Evolutionary conservation across 1,284 basidiomycete genomes (phyloP).

Genomic region (Mrakiaceae sp.): DNA sequence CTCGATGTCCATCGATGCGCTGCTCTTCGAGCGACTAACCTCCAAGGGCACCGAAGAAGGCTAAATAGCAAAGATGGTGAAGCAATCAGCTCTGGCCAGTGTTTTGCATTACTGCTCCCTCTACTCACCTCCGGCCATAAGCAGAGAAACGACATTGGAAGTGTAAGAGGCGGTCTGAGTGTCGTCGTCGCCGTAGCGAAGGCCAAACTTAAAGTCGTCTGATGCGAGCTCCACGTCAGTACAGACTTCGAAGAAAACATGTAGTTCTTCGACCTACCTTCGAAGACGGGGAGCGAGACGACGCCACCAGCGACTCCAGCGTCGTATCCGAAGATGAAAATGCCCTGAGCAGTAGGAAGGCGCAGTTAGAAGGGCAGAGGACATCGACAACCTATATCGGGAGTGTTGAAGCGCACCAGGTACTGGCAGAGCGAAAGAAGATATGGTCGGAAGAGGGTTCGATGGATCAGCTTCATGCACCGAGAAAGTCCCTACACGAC

Average conservation of each 20-base stretch:
- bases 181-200: not conserved
- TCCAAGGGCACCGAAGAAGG: constrained; percentile 61
- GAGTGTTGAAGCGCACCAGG: too few relatives aligned
- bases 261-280: not conserved
- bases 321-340: not conserved
- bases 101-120: not conserved
- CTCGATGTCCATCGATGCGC: too few relatives aligned
- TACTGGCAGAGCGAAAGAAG: too few relatives aligned
- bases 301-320: constrained; percentile 12
- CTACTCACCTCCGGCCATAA: not conserved
- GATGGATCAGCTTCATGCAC: too few relatives aligned
- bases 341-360: not conserved
- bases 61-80: not conserved
- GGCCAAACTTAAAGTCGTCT: not conserved
- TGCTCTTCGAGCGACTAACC: constrained; percentile 35
- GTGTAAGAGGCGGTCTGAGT: not conserved
- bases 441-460: too few relatives aligned
- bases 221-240: not conserved
- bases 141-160: not conserved
- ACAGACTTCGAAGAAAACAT: not conserved
- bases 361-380: too few relatives aligned
- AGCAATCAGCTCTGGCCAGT: not conserved
- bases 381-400: too few relatives aligned
- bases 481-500: too few relatives aligned
- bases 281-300: not conserved